Percentiles rank a stretch among this genome's conserved stretches.
Conservation (phyloP, 73 alveolate genomes). For the Paramecium sonneborni region DNA sequence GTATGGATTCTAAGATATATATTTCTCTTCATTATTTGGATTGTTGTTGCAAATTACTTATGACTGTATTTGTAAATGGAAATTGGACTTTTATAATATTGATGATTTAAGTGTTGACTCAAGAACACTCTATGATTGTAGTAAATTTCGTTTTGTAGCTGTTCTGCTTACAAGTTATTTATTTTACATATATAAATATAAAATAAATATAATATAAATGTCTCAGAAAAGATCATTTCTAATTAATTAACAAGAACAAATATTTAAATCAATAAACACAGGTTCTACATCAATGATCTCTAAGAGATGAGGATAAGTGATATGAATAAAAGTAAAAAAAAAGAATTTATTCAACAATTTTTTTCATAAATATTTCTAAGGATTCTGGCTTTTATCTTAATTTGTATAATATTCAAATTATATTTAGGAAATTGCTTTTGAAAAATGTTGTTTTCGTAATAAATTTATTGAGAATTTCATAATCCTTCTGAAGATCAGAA, state of each 20-base stretch:
- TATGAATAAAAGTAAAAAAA: too few relatives aligned
- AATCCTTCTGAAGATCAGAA: too few relatives aligned
- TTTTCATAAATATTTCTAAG: too few relatives aligned
- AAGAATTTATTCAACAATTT: too few relatives aligned
- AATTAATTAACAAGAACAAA: neutral
- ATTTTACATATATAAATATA: neutral
- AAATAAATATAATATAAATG: neutral
- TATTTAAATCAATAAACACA: too few relatives aligned
- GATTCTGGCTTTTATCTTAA: too few relatives aligned
- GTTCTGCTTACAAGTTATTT: neutral
- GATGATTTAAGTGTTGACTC: neutral
- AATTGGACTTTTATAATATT: neutral
- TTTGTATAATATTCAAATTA: too few relatives aligned
- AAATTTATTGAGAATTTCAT: too few relatives aligned
- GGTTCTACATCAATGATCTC: too few relatives aligned
- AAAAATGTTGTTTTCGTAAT: too few relatives aligned
- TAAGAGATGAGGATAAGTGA: too few relatives aligned
- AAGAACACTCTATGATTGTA: neutral
- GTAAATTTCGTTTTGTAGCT: neutral
- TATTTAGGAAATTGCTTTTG: too few relatives aligned
- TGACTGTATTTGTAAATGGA: neutral
- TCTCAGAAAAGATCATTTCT: neutral
- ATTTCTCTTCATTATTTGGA: neutral
- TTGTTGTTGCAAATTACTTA: neutral
- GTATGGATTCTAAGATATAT: neutral